Conservation (phyloP, 371 early-diverging fungal species). For the Mortierella sp. region DNA sequence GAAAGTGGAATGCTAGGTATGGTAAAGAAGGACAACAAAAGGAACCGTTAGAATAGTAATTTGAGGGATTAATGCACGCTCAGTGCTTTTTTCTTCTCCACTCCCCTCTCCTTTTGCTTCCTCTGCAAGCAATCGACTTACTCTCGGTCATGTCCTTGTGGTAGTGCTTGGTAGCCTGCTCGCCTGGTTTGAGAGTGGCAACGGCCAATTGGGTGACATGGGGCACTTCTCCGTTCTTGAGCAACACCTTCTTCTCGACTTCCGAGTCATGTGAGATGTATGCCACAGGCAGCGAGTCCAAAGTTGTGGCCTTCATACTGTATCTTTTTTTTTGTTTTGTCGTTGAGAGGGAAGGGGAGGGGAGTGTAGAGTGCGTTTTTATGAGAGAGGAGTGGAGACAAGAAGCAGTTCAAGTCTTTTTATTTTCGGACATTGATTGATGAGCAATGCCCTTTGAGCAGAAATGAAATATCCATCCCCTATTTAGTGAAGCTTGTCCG, state of each 20-base stretch:
- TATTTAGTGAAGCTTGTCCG: too few relatives aligned
- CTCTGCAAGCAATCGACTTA: slow-evolving; percentile 14
- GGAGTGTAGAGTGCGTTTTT: not conserved
- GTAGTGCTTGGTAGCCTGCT: slow-evolving; percentile 42
- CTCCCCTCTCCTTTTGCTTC: not conserved
- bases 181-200: slow-evolving; percentile 52
- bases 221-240: slow-evolving; percentile 56
- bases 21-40: not conserved
- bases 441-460: too few relatives aligned
- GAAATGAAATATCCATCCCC: too few relatives aligned
- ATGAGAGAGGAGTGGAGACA: not conserved
- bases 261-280: slow-evolving; percentile 53
- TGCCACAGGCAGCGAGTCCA: slow-evolving; percentile 44
- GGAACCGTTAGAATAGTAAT: not conserved
- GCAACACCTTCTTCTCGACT: slow-evolving; percentile 51
- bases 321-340: not conserved
- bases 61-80: not conserved
- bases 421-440: too few relatives aligned
- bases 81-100: too few relatives aligned
- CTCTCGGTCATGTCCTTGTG: slow-evolving; percentile 59
- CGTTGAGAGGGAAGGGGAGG: not conserved
- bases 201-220: slow-evolving; percentile 53
- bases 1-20: slow-evolving; percentile 46
- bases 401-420: not conserved
- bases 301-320: slow-evolving; percentile 40